Evolutionary conservation across 2,329 filamentous ascomycete species (phyloP).

Genomic region (Aspergillus candidus): DNA sequence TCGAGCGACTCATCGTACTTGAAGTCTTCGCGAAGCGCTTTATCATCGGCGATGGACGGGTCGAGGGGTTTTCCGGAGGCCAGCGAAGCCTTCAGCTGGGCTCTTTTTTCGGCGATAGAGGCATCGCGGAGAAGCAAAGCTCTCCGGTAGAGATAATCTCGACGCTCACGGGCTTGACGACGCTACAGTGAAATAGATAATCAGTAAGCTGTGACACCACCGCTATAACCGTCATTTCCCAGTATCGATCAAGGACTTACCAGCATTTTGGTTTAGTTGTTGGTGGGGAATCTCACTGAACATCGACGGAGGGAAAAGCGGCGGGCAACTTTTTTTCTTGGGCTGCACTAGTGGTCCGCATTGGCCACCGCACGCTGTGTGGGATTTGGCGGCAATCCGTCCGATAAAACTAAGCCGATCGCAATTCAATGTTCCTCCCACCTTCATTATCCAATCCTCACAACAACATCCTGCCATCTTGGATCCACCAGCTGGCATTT

Average conservation of each 20-base stretch:
- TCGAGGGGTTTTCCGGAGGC: constrained; percentile 85
- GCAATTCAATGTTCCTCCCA: constrained; percentile 10
- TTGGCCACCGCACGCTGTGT: constrained; percentile 21
- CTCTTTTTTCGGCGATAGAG: constrained; percentile 85
- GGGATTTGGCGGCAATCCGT: constrained; percentile 25
- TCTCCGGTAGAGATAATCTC: constrained; percentile 86
- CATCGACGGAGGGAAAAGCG: constrained; percentile 1
- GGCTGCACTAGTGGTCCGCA: constrained; percentile 23
- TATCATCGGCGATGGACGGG: constrained; percentile 78
- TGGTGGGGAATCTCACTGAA: no score
- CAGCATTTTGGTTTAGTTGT: constrained; percentile 22
- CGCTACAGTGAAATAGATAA: constrained; percentile 38
- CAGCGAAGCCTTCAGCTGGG: constrained; percentile 77
- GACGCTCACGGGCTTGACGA: constrained; percentile 69
- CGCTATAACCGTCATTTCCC: no score
- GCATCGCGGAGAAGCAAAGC: constrained; percentile 84
- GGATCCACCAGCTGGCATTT: constrained; percentile 14
- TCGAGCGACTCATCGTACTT: constrained; percentile 89
- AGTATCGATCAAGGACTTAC: constrained; percentile 15
- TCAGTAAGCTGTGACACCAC: constrained; percentile 5
- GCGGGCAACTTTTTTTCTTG: constrained; percentile 36
- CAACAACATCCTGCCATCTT: constrained; percentile 11
- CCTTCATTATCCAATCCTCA: constrained; percentile 7
- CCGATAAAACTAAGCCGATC: constrained; percentile 19
- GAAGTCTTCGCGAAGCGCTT: constrained; percentile 74